A percentile compares a stretch with the other conserved stretches of the same genome.
Conservation (phyloP, 768 basidiomycete species). For the Scleroderma bovista region DNA sequence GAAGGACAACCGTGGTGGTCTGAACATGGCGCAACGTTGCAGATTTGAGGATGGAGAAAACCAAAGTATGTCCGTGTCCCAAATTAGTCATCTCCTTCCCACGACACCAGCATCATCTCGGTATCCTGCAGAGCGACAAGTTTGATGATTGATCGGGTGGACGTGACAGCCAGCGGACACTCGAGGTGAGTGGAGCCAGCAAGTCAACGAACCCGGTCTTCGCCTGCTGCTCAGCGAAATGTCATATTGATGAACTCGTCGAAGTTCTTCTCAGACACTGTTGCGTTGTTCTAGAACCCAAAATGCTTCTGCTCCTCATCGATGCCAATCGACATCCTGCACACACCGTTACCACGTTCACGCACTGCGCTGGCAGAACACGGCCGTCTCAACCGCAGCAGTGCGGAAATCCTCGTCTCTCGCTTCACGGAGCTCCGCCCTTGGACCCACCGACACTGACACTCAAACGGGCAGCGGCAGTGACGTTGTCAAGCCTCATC, state of each 20-base stretch:
- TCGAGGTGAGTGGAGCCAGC: neutral
- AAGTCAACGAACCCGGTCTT: neutral
- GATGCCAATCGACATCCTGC: neutral
- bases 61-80: neutral
- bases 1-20: constrained; percentile 12
- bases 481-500: neutral
- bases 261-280: neutral
- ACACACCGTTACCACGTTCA: neutral
- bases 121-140: neutral
- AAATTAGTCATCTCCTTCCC: neutral
- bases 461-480: neutral
- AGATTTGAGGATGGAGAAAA: neutral
- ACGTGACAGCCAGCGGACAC: neutral
- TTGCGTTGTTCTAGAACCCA: neutral
- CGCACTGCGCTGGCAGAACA: neutral
- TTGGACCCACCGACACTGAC: neutral
- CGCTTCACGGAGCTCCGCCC: neutral
- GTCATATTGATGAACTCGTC: neutral
- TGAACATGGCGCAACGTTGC: constrained; percentile 14
- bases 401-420: neutral
- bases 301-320: neutral
- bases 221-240: too few species aligned
- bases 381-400: neutral
- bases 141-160: neutral
- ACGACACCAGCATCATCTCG: neutral